Percentiles rank a stretch among this genome's conserved stretches.
phyloP scores from a whole-genome alignment of 768 basidiomycete genomes.

The Mrakia blollopis region DNA sequence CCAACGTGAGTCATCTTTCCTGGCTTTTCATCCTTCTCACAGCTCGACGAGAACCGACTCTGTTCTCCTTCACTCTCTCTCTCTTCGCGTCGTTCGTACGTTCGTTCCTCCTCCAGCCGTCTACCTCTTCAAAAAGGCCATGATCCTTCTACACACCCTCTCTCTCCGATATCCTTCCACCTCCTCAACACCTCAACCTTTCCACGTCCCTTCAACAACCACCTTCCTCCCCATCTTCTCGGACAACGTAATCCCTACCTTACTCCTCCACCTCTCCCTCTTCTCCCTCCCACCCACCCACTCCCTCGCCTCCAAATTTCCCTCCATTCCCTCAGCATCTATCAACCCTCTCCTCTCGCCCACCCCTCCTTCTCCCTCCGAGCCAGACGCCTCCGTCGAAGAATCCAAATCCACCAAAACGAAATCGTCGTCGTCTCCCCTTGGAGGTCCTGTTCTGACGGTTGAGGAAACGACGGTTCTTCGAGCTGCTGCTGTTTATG shows the following conservation, averaged over 20 bases:
- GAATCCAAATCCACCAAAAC: neutral
- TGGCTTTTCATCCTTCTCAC: neutral
- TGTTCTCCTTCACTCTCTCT: neutral
- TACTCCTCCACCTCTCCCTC: slow-evolving; percentile 70
- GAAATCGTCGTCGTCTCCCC: neutral
- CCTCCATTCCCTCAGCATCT: slow-evolving; percentile 7
- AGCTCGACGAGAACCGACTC: neutral
- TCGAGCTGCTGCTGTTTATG: slow-evolving; percentile 73
- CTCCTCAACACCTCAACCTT: slow-evolving; percentile 57
- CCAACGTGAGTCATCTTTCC: slow-evolving; percentile 51
- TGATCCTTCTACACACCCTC: slow-evolving; percentile 72
- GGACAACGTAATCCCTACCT: slow-evolving; percentile 79
- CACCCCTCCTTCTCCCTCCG: slow-evolving; percentile 48
- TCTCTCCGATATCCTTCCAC: slow-evolving; percentile 56
- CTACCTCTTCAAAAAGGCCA: slow-evolving; percentile 84
- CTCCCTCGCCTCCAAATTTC: slow-evolving; percentile 5
- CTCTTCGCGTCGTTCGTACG: neutral
- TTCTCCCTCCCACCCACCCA: slow-evolving; percentile 43
- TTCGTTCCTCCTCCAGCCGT: slow-evolving; percentile 42
- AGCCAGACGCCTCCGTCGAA: slow-evolving; percentile 14
- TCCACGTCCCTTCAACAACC: slow-evolving; percentile 46
- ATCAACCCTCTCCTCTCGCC: slow-evolving; percentile 40
- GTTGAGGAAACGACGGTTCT: slow-evolving; percentile 62
- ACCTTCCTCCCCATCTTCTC: slow-evolving; percentile 52
- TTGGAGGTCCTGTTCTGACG: slow-evolving; percentile 57